phyloP scores from a whole-genome alignment of 257 asterid species.

The Scutellaria minor region DNA sequence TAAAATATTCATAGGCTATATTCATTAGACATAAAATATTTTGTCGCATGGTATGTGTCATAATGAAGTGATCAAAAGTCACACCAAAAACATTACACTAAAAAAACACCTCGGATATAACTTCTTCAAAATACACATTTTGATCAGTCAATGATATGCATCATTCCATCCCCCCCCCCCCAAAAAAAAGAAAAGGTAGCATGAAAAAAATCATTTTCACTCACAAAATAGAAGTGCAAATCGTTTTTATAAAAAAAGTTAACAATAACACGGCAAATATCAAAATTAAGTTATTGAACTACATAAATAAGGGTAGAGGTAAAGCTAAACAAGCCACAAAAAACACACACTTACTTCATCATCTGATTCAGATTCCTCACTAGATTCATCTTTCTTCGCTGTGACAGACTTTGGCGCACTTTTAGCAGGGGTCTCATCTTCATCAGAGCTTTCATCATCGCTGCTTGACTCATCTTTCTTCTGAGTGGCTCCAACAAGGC shows the following conservation, averaged over 20 bases:
- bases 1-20: no score
- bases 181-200: no score
- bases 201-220: no score
- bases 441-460: constrained; percentile 38
- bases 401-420: background rate
- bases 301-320: background rate
- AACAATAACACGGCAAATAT: background rate
- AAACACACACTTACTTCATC: constrained; percentile 37
- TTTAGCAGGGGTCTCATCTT: constrained; percentile 26
- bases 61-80: background rate
- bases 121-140: no score
- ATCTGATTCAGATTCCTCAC: constrained; percentile 43
- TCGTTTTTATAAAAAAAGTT: no score
- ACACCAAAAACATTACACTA: background rate
- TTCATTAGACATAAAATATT: background rate
- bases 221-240: no score
- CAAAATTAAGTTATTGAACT: background rate
- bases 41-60: background rate
- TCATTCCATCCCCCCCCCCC: no score
- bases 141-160: no score
- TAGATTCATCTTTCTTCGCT: constrained; percentile 30
- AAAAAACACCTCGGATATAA: background rate
- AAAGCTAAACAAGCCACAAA: background rate
- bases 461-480: constrained; percentile 38
- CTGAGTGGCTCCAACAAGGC: constrained; percentile 31